Conservation (phyloP, 371 early-diverging fungal species). For the Smittium culicis region DNA sequence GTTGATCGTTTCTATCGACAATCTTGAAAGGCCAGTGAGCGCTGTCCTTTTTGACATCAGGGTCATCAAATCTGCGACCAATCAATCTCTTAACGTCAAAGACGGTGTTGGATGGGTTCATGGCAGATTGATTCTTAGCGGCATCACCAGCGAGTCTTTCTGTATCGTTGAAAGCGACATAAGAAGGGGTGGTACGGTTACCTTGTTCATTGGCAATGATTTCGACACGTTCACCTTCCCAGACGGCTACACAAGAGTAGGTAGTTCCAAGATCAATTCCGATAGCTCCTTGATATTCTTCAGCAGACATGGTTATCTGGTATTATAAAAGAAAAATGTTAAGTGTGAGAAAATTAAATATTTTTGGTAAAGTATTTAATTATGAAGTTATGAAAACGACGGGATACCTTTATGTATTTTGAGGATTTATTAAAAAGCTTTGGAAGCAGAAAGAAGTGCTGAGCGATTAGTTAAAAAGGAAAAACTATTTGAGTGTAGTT, state of each 20-base stretch:
- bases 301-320: conserved; percentile 18
- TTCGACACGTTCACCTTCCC: conserved; percentile 93
- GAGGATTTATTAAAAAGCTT: too few species aligned
- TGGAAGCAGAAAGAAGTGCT: too few species aligned
- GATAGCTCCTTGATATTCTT: conserved; percentile 39
- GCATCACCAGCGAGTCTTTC: conserved; percentile 91
- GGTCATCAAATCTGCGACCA: conserved; percentile 87
- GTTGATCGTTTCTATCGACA: conserved; percentile 60
- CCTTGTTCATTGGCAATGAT: conserved; percentile 98
- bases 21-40: conserved; percentile 89
- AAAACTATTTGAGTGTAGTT: too few species aligned
- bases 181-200: conserved; percentile 92
- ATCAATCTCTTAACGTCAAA: conserved; percentile 96
- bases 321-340: too few species aligned
- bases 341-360: too few species aligned
- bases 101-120: conserved; percentile 82
- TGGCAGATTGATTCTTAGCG: conserved; percentile 86
- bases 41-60: conserved; percentile 72
- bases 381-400: too few species aligned
- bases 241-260: conserved; percentile 98
- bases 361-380: too few species aligned
- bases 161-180: conserved; percentile 83
- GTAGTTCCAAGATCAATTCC: conserved; percentile 99
- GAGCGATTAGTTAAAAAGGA: too few species aligned
- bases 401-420: too few species aligned